Evolutionary conservation across 2,329 filamentous ascomycete species (phyloP).

Genomic region (Neoascochyta sp.): DNA sequence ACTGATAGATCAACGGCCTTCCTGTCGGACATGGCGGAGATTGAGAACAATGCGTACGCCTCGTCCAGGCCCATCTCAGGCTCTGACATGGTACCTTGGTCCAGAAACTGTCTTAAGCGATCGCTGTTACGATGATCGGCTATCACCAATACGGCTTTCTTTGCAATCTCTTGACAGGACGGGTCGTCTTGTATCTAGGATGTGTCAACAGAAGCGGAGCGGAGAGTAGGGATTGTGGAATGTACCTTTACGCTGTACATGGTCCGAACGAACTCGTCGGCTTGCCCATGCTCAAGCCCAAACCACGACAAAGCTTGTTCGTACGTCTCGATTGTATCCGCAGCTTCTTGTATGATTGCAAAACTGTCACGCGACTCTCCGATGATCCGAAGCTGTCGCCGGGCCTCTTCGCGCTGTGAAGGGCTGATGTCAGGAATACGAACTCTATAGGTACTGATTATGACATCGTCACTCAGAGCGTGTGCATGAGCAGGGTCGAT

Average conservation of each 20-base stretch:
- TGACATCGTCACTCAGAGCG: conserved; percentile 53
- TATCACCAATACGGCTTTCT: conserved; percentile 57
- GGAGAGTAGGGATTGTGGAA: background rate
- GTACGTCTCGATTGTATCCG: conserved; percentile 58
- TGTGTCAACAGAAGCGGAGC: conserved; percentile 3
- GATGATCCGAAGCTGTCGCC: conserved; percentile 57
- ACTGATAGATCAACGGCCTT: conserved; percentile 49
- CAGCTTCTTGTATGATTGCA: conserved; percentile 55
- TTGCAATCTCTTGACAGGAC: conserved; percentile 48
- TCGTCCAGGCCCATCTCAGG: conserved; percentile 52
- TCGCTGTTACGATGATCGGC: conserved; percentile 57
- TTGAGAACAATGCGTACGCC: conserved; percentile 42
- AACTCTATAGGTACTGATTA: conserved; percentile 60
- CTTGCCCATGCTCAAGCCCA: conserved; percentile 45
- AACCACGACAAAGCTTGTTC: conserved; percentile 63
- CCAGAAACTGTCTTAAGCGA: conserved; percentile 51
- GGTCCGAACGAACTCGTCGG: conserved; percentile 57
- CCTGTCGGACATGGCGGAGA: conserved; percentile 50
- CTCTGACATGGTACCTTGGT: conserved; percentile 49
- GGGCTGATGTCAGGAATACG: conserved; percentile 55
- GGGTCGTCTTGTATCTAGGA: conserved; percentile 51
- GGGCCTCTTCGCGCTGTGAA: conserved; percentile 53
- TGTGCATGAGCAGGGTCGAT: conserved; percentile 44
- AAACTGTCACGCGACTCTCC: conserved; percentile 57
- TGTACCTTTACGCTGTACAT: conserved; percentile 56